Evolutionary conservation across 345 rosid species (phyloP).

Genomic region (Fremontodendron californicum): DNA sequence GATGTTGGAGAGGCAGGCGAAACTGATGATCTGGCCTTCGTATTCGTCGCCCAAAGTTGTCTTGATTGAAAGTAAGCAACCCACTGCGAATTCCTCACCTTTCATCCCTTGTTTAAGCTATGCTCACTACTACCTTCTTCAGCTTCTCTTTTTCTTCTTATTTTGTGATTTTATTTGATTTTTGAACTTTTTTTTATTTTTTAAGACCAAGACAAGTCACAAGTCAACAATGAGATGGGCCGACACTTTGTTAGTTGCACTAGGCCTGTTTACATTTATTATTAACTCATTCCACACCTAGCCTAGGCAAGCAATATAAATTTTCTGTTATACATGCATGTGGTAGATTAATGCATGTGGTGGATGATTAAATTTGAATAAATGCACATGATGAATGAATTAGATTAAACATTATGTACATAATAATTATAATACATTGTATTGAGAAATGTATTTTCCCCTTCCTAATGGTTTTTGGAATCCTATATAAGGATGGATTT

Average conservation of each 20-base stretch:
- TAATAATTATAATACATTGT: no score
- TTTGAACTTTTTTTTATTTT: background rate
- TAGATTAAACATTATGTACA: no score
- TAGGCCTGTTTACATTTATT: background rate
- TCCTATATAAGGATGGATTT: no score
- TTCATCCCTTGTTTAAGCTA: slow-evolving; percentile 8
- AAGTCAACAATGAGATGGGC: background rate
- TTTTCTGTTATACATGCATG: no score
- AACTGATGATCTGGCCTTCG: slow-evolving; percentile 83
- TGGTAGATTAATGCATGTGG: no score
- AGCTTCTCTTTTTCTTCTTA: background rate
- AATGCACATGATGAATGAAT: no score
- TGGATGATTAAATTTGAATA: no score
- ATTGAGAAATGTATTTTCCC: no score
- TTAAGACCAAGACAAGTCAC: background rate
- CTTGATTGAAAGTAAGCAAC: slow-evolving; percentile 79
- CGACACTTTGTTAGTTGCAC: background rate
- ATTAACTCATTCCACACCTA: no score
- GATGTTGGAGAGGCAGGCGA: slow-evolving; percentile 87
- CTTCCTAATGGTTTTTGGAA: no score
- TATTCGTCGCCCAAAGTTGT: slow-evolving; percentile 92
- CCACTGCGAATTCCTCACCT: slow-evolving; percentile 74
- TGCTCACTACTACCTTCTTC: background rate
- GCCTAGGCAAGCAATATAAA: no score
- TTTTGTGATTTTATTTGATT: background rate